Conservation (phyloP, 495 filamentous ascomycete genomes). For the Tricharina praecox region DNA sequence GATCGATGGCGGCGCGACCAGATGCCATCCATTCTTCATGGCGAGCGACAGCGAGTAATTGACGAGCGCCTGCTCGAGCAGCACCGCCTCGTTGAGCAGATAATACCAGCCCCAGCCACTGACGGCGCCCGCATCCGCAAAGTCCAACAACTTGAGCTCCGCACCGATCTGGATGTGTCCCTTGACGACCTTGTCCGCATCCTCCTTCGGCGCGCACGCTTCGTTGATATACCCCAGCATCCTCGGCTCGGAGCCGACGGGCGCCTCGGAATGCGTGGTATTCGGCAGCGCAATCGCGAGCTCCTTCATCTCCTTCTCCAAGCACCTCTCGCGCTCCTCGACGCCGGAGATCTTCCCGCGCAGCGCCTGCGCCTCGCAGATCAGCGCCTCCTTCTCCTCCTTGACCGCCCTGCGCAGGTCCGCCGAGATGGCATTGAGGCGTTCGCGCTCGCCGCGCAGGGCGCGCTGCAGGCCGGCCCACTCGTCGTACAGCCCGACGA, state of each 20-base stretch:
- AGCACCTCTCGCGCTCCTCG: conserved; percentile 39
- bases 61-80: conserved; percentile 85
- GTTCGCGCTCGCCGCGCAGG: conserved; percentile 39
- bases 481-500: conserved; percentile 51
- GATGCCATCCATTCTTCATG: conserved; percentile 42
- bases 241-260: conserved; percentile 43
- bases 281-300: conserved; percentile 76
- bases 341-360: conserved; percentile 48
- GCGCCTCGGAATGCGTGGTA: conserved; percentile 58
- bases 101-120: conserved; percentile 97
- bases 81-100: conserved; percentile 68
- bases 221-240: conserved; percentile 59
- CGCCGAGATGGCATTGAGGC: conserved; percentile 38
- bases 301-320: conserved; percentile 49
- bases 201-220: conserved; percentile 36
- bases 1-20: conserved; percentile 69
- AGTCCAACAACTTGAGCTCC: conserved; percentile 68
- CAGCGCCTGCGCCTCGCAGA: conserved; percentile 49
- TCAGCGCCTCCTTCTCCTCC: conserved; percentile 33
- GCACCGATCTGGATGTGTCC: conserved; percentile 76
- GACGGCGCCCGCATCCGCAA: conserved; percentile 54
- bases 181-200: conserved; percentile 31
- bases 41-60: conserved; percentile 55
- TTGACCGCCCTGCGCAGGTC: conserved; percentile 31
- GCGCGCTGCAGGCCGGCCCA: conserved; percentile 40